Percentiles rank a stretch among this genome's conserved stretches.
phyloP scores from a whole-genome alignment of 352 stramenopile species.

The Phytopythium vexans region DNA sequence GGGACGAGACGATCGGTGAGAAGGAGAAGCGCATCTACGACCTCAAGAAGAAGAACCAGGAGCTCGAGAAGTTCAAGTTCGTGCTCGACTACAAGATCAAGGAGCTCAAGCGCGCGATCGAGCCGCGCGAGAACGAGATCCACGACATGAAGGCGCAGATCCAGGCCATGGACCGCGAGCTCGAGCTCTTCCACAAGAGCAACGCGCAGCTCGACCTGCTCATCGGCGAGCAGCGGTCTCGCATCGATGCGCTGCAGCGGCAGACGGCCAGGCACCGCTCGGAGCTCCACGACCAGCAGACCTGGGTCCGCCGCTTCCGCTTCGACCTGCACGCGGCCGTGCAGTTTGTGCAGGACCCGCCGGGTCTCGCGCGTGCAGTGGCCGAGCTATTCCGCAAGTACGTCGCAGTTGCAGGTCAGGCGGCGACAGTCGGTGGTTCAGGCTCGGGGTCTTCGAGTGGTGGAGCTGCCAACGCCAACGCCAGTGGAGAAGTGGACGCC shows the following conservation, averaged over 20 bases:
- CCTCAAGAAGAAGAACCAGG: constrained; percentile 95
- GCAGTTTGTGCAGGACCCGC: constrained; percentile 69
- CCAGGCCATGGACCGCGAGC: constrained; percentile 94
- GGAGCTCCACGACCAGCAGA: constrained; percentile 56
- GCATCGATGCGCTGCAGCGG: constrained; percentile 85
- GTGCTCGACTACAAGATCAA: constrained; percentile 97
- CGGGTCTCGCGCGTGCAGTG: constrained; percentile 75
- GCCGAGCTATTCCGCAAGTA: constrained; percentile 76
- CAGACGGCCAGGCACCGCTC: constrained; percentile 65
- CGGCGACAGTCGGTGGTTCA: neutral
- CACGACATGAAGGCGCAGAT: constrained; percentile 93
- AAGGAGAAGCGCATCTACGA: constrained; percentile 96
- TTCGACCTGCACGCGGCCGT: constrained; percentile 85
- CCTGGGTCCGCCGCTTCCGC: constrained; percentile 71
- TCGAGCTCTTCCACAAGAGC: constrained; percentile 94
- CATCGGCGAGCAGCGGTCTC: constrained; percentile 88
- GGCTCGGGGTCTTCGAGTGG: neutral
- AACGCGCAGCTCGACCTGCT: constrained; percentile 92
- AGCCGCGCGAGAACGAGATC: constrained; percentile 94
- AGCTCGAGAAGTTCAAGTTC: constrained; percentile 97
- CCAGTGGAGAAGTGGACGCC: constrained; percentile 49
- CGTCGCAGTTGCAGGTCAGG: constrained; percentile 31
- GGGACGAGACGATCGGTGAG: constrained; percentile 93
- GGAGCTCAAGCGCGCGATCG: constrained; percentile 93
- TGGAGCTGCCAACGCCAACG: constrained; percentile 9